phyloP scores from a whole-genome alignment of 2,329 filamentous ascomycete genomes.

The Venturia carpophila region DNA sequence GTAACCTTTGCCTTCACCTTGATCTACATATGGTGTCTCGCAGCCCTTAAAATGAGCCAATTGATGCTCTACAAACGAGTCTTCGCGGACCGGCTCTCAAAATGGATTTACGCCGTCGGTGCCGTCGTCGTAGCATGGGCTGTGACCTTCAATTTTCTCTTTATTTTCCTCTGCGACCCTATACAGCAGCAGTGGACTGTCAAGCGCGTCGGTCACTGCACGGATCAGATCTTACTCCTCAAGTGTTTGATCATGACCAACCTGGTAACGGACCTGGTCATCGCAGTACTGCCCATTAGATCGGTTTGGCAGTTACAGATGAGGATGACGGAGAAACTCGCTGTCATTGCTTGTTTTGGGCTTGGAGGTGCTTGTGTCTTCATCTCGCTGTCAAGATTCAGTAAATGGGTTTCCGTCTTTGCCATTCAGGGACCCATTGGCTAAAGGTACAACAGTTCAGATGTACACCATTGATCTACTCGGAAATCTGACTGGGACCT shows the following conservation, averaged over 20 bases:
- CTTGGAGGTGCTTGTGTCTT: conserved; percentile 1
- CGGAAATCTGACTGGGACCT: neutral
- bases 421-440: neutral
- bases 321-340: neutral
- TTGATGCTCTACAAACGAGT: neutral
- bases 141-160: neutral
- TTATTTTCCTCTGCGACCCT: neutral
- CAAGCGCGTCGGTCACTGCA: neutral
- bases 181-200: conserved; percentile 6
- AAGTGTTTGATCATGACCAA: conserved; percentile 7
- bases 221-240: neutral
- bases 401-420: neutral
- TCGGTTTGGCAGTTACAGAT: neutral
- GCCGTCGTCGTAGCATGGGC: neutral
- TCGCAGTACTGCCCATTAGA: neutral
- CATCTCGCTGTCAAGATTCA: neutral
- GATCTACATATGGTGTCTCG: neutral
- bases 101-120: neutral
- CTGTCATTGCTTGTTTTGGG: neutral
- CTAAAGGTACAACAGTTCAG: neutral
- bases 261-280: neutral
- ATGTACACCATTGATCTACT: neutral
- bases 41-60: neutral
- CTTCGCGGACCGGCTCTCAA: neutral
- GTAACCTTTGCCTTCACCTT: neutral